These are phyloP conservation scores for Elasticomyces elasticus DNA, from an alignment of 495 filamentous ascomycete genomes.

Conservation along the genomic window DNA sequence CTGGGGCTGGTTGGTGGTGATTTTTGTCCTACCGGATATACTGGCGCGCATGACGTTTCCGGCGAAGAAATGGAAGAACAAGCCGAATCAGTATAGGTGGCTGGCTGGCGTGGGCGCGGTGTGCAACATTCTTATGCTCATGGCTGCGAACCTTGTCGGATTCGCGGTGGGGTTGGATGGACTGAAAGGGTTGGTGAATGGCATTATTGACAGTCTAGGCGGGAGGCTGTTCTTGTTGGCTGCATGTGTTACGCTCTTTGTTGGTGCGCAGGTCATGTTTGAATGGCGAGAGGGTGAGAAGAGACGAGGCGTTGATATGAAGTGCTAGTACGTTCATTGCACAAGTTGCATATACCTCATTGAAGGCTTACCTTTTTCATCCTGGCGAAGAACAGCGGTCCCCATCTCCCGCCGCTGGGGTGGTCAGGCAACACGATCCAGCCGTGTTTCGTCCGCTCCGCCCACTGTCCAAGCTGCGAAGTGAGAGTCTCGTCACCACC, in stretches of 20 bases:
- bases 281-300: conserved; percentile 79
- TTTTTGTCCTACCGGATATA: conserved; percentile 88
- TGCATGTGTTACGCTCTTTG: conserved; percentile 65
- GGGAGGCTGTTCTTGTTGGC: conserved; percentile 64
- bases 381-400: conserved; percentile 12
- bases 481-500: background rate
- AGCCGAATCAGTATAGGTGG: conserved; percentile 61
- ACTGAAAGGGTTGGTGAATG: conserved; percentile 59
- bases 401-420: conserved; percentile 10
- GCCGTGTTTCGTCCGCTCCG: conserved; percentile 13
- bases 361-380: conserved; percentile 6
- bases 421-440: conserved; percentile 19
- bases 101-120: conserved; percentile 81
- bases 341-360: background rate
- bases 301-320: conserved; percentile 71
- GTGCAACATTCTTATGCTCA: conserved; percentile 87
- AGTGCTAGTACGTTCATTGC: conserved; percentile 53
- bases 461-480: conserved; percentile 8
- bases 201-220: conserved; percentile 63
- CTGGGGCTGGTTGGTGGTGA: conserved; percentile 91
- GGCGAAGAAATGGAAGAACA: conserved; percentile 51
- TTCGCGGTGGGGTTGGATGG: conserved; percentile 87
- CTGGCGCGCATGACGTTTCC: conserved; percentile 64
- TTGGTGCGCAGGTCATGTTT: conserved; percentile 91
- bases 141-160: conserved; percentile 85